Conservation (phyloP, 2,329 filamentous ascomycete genomes). For the Zalaria obscura region DNA sequence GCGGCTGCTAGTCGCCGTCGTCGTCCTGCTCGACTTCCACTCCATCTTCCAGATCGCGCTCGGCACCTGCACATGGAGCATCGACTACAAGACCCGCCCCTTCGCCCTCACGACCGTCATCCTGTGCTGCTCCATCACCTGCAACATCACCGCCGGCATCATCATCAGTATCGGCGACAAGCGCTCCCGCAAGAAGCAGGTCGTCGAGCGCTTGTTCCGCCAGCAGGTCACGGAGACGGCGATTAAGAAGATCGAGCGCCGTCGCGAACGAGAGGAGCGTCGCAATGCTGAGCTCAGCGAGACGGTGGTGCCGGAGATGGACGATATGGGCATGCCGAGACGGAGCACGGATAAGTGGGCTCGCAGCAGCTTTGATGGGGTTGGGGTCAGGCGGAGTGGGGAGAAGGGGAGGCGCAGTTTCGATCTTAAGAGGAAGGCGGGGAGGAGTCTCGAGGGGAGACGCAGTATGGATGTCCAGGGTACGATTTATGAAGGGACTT, state of each 20-base stretch:
- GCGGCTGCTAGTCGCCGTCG: constrained; percentile 57
- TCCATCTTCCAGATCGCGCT: constrained; percentile 68
- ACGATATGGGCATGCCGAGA: neutral
- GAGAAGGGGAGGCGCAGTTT: too few species aligned
- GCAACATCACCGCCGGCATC: constrained; percentile 63
- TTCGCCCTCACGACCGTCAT: constrained; percentile 68
- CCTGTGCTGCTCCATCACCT: constrained; percentile 62
- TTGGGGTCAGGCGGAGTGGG: too few species aligned
- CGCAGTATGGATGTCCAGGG: too few species aligned
- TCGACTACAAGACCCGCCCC: constrained; percentile 54
- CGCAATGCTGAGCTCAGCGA: constrained; percentile 2
- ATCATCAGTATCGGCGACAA: constrained; percentile 65
- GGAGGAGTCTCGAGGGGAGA: too few species aligned
- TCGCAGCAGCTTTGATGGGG: too few species aligned
- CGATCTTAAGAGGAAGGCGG: too few species aligned
- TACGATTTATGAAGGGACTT: too few species aligned
- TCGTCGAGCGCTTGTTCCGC: constrained; percentile 60
- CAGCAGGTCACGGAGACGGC: constrained; percentile 60
- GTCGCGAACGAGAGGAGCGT: constrained; percentile 3
- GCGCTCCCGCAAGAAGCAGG: constrained; percentile 71
- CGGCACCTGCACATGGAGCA: constrained; percentile 65
- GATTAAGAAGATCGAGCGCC: constrained; percentile 40
- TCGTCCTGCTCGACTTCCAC: constrained; percentile 68
- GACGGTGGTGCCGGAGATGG: neutral
- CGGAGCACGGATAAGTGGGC: neutral